A percentile compares a stretch with the other conserved stretches of the same genome.
phyloP scores from a whole-genome alignment of 495 filamentous ascomycete species.

The Gamarada debralockiae region DNA sequence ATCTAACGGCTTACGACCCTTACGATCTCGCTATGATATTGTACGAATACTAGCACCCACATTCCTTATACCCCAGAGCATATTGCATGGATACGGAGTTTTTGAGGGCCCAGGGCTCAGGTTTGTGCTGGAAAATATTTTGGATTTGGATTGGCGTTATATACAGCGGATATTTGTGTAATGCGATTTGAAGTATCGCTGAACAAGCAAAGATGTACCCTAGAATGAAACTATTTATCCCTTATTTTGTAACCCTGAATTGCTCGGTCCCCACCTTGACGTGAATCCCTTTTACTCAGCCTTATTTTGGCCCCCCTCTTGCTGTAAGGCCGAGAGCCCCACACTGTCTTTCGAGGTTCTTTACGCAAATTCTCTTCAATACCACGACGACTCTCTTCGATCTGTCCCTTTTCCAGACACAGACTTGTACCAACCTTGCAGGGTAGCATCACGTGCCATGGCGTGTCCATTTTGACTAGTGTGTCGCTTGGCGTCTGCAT shows the following conservation, averaged over 20 bases:
- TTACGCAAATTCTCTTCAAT: too few species aligned
- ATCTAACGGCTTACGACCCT: conserved; percentile 20
- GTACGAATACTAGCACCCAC: conserved; percentile 23
- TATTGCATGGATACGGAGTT: conserved; percentile 25
- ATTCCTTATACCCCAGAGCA: conserved; percentile 23
- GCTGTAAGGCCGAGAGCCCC: too few species aligned
- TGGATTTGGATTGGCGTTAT: conserved; percentile 4
- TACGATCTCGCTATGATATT: conserved; percentile 25
- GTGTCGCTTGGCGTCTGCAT: background rate
- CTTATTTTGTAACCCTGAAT: background rate
- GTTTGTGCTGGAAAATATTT: conserved; percentile 14
- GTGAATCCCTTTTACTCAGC: too few species aligned
- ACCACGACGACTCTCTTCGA: too few species aligned
- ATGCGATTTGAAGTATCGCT: background rate
- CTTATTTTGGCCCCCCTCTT: too few species aligned
- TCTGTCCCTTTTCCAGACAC: too few species aligned
- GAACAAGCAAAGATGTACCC: conserved; percentile 1
- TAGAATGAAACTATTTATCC: background rate
- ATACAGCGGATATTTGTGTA: conserved; percentile 7
- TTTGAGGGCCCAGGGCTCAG: conserved; percentile 4
- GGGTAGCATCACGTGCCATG: too few species aligned
- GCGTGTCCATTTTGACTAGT: too few species aligned
- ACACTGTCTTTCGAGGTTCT: background rate
- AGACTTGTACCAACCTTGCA: too few species aligned
- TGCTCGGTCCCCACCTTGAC: too few species aligned